Base-by-base conservation (phyloP, 108 stramenopile species). In the Bacterosira constricta region DNA sequence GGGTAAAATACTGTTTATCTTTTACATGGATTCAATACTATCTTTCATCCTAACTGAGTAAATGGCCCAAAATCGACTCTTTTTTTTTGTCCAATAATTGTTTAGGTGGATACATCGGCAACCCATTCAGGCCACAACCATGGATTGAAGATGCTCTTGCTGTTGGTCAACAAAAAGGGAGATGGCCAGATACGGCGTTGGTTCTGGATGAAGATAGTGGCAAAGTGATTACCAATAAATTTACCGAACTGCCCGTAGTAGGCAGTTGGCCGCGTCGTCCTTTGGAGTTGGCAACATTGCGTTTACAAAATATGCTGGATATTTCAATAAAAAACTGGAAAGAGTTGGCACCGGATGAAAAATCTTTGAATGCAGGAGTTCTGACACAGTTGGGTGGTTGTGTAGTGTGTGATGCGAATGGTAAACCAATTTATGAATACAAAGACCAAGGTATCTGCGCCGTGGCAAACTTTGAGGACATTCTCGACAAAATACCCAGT, bases 111-210 rank as follows among this genome's bases (percentile, higher is more conserved):
- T 96, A 96, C 81, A 82, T 96, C 59, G 95, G 95, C 17, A 96
- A 93, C 77, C 95, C 95, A n/a, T 92, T 89, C 39, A 75, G 51
- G 13, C 63, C 82, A 21, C 88, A 89, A 61, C 85, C 83, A 17
- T 96, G 95, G 95, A 93, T 96, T 42, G 87, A 90, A 74, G 89
- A 89, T 79, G 92, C 95, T 8, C 68, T 96, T 39, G 88, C 87
- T 20, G 84, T 92, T 29, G 92, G 92, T 11, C 81, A 82, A 55
- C 65, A 46, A 32, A 87, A 88, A 66, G 87, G 87, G 23, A 77
- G 92, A 47, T 96, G 91, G 90, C 95, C 95, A 23, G 85, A 87
- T 45, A 90, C 54, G 61, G 95, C 89, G n/a, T 64, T 96, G 45
- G 82, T 87, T 55, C 61, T 91, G 39, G 61, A 71, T 27, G 68